Evolutionary conservation across 1,139 yeast genomes (phyloP).

Genomic region (Taphrina deformans): DNA sequence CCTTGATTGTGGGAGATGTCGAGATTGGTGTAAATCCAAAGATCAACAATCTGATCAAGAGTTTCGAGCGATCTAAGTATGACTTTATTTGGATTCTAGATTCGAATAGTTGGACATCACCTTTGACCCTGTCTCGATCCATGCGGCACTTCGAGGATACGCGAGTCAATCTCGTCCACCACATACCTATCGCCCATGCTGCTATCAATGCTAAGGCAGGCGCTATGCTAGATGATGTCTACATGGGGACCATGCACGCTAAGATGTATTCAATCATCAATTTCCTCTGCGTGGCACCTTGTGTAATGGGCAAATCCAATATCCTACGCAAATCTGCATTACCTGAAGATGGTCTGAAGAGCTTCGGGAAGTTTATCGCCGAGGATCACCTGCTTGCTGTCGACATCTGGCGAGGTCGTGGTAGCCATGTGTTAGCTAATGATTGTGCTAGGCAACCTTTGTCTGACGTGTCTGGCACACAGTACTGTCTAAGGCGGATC

Average conservation of each 20-base stretch:
- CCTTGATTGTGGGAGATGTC: conserved; percentile 55
- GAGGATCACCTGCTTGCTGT: conserved; percentile 93
- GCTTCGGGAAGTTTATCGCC: conserved; percentile 79
- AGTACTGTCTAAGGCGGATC: conserved; percentile 66
- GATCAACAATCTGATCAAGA: conserved; percentile 79
- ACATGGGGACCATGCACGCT: conserved; percentile 76
- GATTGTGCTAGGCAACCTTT: conserved; percentile 82
- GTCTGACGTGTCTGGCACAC: conserved; percentile 53
- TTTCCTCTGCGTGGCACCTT: conserved; percentile 75
- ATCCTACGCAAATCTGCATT: conserved; percentile 68
- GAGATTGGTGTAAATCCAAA: conserved; percentile 84
- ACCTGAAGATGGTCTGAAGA: conserved; percentile 57
- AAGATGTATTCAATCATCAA: conserved; percentile 80
- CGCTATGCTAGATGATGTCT: conserved; percentile 81
- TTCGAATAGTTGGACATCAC: conserved; percentile 77
- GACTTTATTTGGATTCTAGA: conserved; percentile 88
- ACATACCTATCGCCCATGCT: conserved; percentile 57
- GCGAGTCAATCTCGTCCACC: conserved; percentile 71
- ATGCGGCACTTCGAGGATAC: conserved; percentile 55
- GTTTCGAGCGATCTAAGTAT: conserved; percentile 63
- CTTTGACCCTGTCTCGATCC: conserved; percentile 66
- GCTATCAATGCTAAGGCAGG: conserved; percentile 49
- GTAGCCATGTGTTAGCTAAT: conserved; percentile 74
- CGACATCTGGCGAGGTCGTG: conserved; percentile 68
- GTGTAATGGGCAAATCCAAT: conserved; percentile 92